Conservation (phyloP, 1,284 basidiomycete genomes). For the Lentinula novae-zelandiae region DNA sequence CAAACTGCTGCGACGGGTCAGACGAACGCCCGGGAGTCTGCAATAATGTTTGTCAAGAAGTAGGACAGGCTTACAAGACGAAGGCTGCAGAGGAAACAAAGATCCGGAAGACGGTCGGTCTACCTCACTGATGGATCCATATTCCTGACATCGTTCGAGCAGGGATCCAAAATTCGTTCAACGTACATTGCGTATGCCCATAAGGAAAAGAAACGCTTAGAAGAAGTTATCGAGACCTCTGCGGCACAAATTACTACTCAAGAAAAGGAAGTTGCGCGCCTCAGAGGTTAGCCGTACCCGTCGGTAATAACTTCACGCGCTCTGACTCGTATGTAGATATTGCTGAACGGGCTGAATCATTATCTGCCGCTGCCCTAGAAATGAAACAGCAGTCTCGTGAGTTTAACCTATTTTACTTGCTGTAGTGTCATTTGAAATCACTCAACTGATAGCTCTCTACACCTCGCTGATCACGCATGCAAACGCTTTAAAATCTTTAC, state of each 20-base stretch:
- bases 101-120: conserved; percentile 72
- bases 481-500: conserved; percentile 73
- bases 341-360: conserved; percentile 64
- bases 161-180: conserved; percentile 90
- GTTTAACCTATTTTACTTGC: conserved; percentile 25
- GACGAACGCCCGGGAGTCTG: conserved; percentile 86
- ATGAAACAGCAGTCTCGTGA: conserved; percentile 83
- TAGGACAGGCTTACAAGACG: conserved; percentile 70
- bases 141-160: conserved; percentile 1
- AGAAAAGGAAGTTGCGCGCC: conserved; percentile 66
- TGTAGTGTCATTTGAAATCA: conserved; percentile 16
- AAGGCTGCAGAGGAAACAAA: conserved; percentile 71
- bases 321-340: conserved; percentile 42
- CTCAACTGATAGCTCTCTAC: conserved; percentile 64
- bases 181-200: conserved; percentile 85
- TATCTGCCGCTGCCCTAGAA: conserved; percentile 73
- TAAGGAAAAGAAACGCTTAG: conserved; percentile 82
- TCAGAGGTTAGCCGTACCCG: conserved; percentile 41
- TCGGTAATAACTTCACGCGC: neutral
- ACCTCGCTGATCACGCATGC: conserved; percentile 72
- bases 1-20: conserved; percentile 96
- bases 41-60: conserved; percentile 72
- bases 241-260: conserved; percentile 56
- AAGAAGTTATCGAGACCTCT: conserved; percentile 53
- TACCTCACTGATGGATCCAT: neutral